Evolutionary conservation across 2,329 filamentous ascomycete genomes (phyloP).

Genomic region (Xylaria sp.): DNA sequence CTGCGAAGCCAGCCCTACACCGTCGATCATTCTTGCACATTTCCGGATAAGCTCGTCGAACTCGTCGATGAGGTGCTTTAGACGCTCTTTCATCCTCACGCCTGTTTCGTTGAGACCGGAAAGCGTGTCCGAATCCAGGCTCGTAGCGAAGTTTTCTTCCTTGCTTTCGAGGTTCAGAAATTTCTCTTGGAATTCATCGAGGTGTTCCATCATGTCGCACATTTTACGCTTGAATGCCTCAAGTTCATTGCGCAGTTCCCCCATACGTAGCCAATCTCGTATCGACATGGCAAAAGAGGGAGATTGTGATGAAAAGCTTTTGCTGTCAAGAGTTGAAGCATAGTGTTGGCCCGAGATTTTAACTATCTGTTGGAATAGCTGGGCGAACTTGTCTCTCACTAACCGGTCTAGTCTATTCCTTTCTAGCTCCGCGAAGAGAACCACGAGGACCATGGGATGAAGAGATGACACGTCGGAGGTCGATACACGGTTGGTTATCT

Average conservation of each 20-base stretch:
- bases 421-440: constrained; percentile 33
- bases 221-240: constrained; percentile 13
- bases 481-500: too few species aligned
- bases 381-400: constrained; percentile 8
- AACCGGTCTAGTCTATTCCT: constrained; percentile 24
- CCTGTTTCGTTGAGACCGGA: background rate
- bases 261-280: constrained; percentile 13
- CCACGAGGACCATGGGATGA: constrained; percentile 29
- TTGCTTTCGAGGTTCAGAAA: background rate
- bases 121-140: background rate
- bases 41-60: constrained; percentile 39
- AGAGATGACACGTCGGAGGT: too few species aligned
- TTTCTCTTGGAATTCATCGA: constrained; percentile 9
- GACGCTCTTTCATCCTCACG: constrained; percentile 28
- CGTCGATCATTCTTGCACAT: constrained; percentile 36
- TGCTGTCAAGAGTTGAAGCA: background rate
- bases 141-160: background rate
- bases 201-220: constrained; percentile 12
- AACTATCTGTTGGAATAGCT: constrained; percentile 27
- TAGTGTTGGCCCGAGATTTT: constrained; percentile 15
- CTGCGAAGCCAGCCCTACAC: constrained; percentile 38
- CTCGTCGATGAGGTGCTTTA: constrained; percentile 36
- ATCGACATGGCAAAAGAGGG: constrained; percentile 1
- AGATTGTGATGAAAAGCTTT: background rate
- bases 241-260: constrained; percentile 11